phyloP scores from a whole-genome alignment of 805 yeast genomes.

The Starmerella kuoi region DNA sequence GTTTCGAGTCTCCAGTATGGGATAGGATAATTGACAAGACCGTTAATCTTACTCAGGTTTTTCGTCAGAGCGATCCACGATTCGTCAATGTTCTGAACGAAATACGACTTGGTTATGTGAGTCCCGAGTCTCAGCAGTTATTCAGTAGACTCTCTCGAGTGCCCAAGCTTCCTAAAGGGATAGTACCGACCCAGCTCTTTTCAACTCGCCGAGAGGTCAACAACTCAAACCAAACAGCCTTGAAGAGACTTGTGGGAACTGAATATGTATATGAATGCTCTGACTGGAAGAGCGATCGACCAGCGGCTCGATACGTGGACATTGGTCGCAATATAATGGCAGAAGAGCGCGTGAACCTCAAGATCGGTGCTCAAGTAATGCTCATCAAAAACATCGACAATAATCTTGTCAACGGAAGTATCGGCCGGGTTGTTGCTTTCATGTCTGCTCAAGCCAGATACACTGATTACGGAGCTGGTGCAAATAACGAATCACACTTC shows the following conservation, averaged over 20 bases:
- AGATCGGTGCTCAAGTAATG: conserved; percentile 90
- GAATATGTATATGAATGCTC: conserved; percentile 35
- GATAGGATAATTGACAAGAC: conserved; percentile 47
- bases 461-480: not conserved
- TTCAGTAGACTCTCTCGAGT: conserved; percentile 51
- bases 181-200: conserved; percentile 78
- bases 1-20: conserved; percentile 74
- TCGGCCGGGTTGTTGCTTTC: conserved; percentile 63
- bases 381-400: conserved; percentile 71
- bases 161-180: conserved; percentile 49
- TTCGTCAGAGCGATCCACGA: conserved; percentile 68
- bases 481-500: not conserved
- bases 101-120: conserved; percentile 60
- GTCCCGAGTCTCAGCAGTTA: conserved; percentile 35
- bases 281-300: conserved; percentile 29
- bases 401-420: conserved; percentile 74
- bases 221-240: conserved; percentile 47
- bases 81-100: conserved; percentile 71
- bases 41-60: conserved; percentile 62
- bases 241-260: conserved; percentile 40
- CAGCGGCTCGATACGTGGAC: conserved; percentile 12
- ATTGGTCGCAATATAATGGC: conserved; percentile 53
- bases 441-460: conserved; percentile 18
- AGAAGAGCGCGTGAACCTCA: conserved; percentile 47
- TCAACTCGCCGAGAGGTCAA: conserved; percentile 83